Conservation (phyloP, 2,329 filamentous ascomycete genomes). For the Bertia moriformis region DNA sequence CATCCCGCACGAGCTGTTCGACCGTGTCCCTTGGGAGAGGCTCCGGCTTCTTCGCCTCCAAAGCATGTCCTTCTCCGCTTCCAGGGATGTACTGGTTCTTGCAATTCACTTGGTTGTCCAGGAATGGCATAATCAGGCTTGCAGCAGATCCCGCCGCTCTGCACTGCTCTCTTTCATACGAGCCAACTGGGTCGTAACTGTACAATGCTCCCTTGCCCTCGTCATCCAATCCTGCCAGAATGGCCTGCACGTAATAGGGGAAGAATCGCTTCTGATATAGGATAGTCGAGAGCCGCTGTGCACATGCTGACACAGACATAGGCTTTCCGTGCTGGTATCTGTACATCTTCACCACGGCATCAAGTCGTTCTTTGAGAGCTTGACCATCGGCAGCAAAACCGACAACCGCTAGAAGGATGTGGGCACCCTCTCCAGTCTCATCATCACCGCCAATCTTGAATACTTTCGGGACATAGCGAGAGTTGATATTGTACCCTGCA, state of each 20-base stretch:
- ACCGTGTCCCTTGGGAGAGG: conserved; percentile 62
- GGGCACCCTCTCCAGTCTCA: conserved; percentile 69
- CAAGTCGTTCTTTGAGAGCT: conserved; percentile 83
- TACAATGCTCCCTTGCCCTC: conserved; percentile 88
- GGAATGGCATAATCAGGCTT: conserved; percentile 94
- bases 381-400: conserved; percentile 92
- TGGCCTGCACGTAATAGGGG: conserved; percentile 93
- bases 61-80: conserved; percentile 67
- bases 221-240: conserved; percentile 86
- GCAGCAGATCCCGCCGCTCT: conserved; percentile 82
- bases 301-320: conserved; percentile 87
- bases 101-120: conserved; percentile 99
- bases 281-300: conserved; percentile 85
- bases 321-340: conserved; percentile 94
- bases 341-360: conserved; percentile 97
- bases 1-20: conserved; percentile 83
- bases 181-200: conserved; percentile 94
- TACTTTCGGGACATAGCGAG: conserved; percentile 83
- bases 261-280: conserved; percentile 98
- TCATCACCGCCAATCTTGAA: conserved; percentile 93
- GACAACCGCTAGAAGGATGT: conserved; percentile 81
- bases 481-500: conserved; percentile 97
- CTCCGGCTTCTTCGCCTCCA: conserved; percentile 56
- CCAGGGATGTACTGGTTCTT: conserved; percentile 95
- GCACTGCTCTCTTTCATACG: conserved; percentile 94